Evolutionary conservation across 257 asterid species (phyloP), one percentile per base, ranked within the genome.

Genomic region (Fraxinus anomala): DNA sequence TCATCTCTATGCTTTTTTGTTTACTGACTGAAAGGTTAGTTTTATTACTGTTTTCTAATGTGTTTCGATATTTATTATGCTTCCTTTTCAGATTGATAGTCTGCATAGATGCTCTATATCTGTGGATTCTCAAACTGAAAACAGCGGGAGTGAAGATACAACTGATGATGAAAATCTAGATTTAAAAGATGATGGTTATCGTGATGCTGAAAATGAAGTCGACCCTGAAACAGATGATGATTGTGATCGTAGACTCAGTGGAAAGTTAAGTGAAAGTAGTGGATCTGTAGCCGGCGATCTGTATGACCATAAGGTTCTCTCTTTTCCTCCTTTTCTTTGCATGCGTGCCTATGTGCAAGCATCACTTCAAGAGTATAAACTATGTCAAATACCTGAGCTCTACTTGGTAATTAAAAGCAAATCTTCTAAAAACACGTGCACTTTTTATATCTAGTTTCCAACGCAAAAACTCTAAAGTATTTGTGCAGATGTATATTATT

Each of bases 221-320:
- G 94, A 87, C 80, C 93, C 86, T 80, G 93, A 90, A 80, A 88
- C 88, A 23, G 92, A 90, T 73, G 88, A 85, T 83, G 96, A 92
- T 72, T 89, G 59, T 77, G 94, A 87, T 75, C 96, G 97, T 39
- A 90, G 91, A 80, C 92, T 85, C 82, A 89, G 98, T 83, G 98
- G 97, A 79, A 94, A 88, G 84, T 81, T 94, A 80, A 94, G 98
- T 80, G 96, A 88, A 88, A 90, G 96, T 85, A 94, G 98, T 76
- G 96, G 97, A 77, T 94, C 97, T 73, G 93, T 89, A 76, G 90
- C 94, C 75, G 89, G 92, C 80, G 98, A 94, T 92, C 92, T 94
- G 67, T 94, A 94, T 87, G 95, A 92, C 80, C 92, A 85, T 79
- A 91, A 96, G 99, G 99, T 95, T 49, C 74, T 66, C 79, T 78